phyloP scores from a whole-genome alignment of 371 early-diverging fungal species.

The Mortierella sp. region DNA sequence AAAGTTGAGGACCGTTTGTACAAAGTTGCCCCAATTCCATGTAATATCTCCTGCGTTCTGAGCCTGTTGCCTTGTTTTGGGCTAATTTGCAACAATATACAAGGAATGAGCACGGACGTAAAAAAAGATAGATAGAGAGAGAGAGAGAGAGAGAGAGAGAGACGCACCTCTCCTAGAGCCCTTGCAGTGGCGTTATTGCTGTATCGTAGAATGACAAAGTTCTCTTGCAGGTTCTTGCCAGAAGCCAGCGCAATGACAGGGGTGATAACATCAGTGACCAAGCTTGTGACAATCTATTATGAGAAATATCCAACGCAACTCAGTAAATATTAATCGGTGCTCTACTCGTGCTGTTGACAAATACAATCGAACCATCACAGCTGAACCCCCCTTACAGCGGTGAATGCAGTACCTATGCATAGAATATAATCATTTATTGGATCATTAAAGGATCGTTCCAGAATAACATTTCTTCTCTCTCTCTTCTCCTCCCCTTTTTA shows the following conservation, averaged over 20 bases:
- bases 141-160: no score
- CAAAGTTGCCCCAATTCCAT: constrained; percentile 57
- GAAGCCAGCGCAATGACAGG: constrained; percentile 41
- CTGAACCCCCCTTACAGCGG: constrained; percentile 53
- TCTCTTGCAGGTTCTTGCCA: constrained; percentile 52
- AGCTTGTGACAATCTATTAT: constrained; percentile 47
- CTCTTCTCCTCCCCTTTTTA: no score
- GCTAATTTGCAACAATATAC: background rate
- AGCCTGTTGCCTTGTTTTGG: constrained; percentile 13
- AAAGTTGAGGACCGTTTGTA: constrained; percentile 56
- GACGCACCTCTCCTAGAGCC: background rate
- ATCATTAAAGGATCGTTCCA: background rate
- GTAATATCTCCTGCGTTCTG: constrained; percentile 19
- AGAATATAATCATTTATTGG: background rate
- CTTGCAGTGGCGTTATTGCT: background rate
- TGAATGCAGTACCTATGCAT: constrained; percentile 49
- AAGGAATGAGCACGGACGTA: background rate
- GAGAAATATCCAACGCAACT: no score
- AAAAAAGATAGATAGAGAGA: no score
- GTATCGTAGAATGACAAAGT: constrained; percentile 35
- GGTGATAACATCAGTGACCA: constrained; percentile 51
- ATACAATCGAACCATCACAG: no score
- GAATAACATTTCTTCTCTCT: no score
- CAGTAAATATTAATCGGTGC: no score
- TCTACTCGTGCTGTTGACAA: no score